Evolutionary conservation across 805 yeast species (phyloP).

Genomic region (Starmerella khaoyaiensis): DNA sequence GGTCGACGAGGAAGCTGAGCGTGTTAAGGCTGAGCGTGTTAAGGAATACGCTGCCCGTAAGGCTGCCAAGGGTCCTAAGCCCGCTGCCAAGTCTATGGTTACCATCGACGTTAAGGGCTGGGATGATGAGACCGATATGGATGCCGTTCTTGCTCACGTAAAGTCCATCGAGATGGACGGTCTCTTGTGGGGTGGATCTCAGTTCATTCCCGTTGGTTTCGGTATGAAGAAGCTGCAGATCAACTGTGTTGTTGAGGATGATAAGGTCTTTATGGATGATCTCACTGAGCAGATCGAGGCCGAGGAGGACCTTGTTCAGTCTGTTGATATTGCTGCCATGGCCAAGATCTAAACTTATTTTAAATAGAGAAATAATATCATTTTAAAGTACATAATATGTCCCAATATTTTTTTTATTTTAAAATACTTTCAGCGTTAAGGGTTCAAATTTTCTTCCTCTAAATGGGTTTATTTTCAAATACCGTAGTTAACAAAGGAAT

Average conservation of each 20-base stretch:
- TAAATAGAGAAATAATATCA: background rate
- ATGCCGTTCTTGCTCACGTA: conserved; percentile 73
- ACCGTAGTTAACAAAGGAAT: conserved; percentile 3
- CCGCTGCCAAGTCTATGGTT: conserved; percentile 96
- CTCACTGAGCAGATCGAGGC: conserved; percentile 62
- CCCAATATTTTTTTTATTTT: background rate
- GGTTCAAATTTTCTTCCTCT: background rate
- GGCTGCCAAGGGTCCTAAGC: conserved; percentile 93
- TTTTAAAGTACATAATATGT: background rate
- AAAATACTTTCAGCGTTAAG: background rate
- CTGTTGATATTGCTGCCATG: conserved; percentile 98
- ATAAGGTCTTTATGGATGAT: conserved; percentile 82
- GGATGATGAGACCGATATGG: conserved; percentile 98
- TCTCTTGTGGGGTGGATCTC: conserved; percentile 96
- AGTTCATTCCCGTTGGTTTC: conserved; percentile 93
- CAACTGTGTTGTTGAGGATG: conserved; percentile 97
- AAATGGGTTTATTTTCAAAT: conserved; percentile 17
- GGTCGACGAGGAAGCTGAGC: conserved; percentile 95
- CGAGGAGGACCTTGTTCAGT: conserved; percentile 98
- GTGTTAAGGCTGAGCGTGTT: conserved; percentile 90
- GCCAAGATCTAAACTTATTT: conserved; percentile 60
- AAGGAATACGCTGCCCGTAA: conserved; percentile 97
- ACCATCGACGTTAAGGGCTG: conserved; percentile 98
- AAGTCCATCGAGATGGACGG: conserved; percentile 82
- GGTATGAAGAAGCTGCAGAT: conserved; percentile 99